Evolutionary conservation across 208 protist genomes (phyloP).

Genomic region (Tritrichomonas foetus): DNA sequence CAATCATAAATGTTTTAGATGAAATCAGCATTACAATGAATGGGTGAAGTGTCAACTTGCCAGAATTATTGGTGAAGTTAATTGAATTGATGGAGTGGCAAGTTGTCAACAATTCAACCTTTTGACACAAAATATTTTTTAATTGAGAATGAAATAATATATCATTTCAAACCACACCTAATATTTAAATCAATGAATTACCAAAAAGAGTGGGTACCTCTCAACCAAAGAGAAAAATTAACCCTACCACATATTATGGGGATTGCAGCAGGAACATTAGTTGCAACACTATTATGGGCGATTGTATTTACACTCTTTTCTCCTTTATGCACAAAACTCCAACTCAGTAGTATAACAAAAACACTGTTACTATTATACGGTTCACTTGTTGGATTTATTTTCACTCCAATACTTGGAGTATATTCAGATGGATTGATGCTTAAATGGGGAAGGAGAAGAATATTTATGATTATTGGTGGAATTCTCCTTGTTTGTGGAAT

Average conservation of each 20-base stretch:
- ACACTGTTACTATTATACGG: background rate
- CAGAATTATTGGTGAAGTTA: too few relatives aligned
- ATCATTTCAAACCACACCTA: too few relatives aligned
- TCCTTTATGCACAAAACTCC: background rate
- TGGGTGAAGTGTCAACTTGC: too few relatives aligned
- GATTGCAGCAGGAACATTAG: background rate
- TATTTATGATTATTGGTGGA: background rate
- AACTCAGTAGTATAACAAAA: background rate
- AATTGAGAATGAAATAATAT: too few relatives aligned
- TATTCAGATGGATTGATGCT: background rate
- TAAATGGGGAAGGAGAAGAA: background rate
- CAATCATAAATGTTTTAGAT: too few relatives aligned
- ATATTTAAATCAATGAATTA: too few relatives aligned
- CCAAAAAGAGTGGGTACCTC: slow-evolving; percentile 7
- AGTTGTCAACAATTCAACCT: too few relatives aligned
- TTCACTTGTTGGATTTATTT: background rate
- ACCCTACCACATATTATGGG: background rate
- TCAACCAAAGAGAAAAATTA: background rate
- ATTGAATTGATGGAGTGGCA: too few relatives aligned
- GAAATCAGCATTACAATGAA: too few relatives aligned
- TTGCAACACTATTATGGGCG: background rate
- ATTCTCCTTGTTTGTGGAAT: background rate
- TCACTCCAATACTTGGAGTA: background rate
- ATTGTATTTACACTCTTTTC: background rate
- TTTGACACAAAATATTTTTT: too few relatives aligned